Conservation (phyloP, 495 filamentous ascomycete species). For the Opeltia flavorubescens region DNA sequence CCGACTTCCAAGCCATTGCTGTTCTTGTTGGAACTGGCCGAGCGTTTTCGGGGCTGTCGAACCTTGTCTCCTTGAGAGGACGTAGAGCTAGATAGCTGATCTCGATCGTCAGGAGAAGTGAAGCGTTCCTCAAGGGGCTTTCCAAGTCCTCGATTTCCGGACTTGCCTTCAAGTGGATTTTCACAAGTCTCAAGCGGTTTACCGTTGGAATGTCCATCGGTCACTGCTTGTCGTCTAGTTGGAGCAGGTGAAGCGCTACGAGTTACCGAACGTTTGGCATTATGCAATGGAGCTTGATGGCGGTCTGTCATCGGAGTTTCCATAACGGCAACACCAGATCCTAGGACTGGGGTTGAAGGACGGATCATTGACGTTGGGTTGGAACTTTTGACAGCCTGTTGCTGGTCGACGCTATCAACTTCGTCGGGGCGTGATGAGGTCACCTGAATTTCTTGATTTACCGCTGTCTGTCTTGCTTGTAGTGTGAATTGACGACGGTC, state of each 20-base stretch:
- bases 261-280: neutral
- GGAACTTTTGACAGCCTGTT: neutral
- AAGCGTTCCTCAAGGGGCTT: no score
- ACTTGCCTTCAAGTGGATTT: no score
- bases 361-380: neutral
- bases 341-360: neutral
- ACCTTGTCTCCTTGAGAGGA: neutral
- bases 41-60: neutral
- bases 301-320: neutral
- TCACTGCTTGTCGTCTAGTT: no score
- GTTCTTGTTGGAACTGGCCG: neutral
- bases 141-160: no score
- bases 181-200: no score
- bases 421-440: neutral
- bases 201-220: no score
- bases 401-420: neutral
- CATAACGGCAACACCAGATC: neutral
- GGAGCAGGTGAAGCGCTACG: no score
- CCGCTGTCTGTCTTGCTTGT: neutral
- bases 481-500: neutral
- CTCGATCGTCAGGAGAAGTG: no score
- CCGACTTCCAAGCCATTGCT: neutral
- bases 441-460: conserved; percentile 1
- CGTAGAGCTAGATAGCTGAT: no score
- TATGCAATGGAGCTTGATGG: neutral